A percentile compares a stretch with the other conserved stretches of the same genome.
Conservation (phyloP, 331 rosid species). For the Spiraea crenata region DNA sequence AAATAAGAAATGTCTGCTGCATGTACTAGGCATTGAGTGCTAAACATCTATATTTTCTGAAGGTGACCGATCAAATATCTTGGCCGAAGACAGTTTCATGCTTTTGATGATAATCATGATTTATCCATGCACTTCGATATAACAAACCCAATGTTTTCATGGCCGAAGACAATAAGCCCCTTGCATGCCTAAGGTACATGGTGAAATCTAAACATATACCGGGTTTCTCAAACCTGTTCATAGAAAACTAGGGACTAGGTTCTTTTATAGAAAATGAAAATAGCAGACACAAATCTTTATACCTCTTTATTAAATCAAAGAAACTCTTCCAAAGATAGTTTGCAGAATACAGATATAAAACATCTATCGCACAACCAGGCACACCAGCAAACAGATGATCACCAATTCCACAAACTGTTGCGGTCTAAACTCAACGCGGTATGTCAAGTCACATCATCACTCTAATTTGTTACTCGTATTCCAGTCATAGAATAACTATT, state of each 20-base stretch:
- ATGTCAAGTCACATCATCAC: not conserved
- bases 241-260: not conserved
- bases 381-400: not conserved
- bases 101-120: not conserved
- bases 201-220: not conserved
- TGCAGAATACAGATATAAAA: not conserved
- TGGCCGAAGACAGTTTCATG: not conserved
- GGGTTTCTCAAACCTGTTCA: not conserved
- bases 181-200: not conserved
- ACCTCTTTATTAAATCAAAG: not conserved
- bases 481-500: no score
- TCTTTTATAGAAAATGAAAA: not conserved
- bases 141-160: not conserved
- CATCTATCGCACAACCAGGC: not conserved
- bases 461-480: not conserved
- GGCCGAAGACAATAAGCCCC: conserved; percentile 5
- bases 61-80: no score
- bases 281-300: not conserved
- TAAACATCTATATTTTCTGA: no score
- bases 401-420: not conserved
- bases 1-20: no score
- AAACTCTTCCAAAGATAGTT: not conserved
- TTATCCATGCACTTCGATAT: not conserved
- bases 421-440: no score
- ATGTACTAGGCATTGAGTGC: no score